Evolutionary conservation across 2,329 filamentous ascomycete genomes (phyloP), one percentile per base, ranked within the genome.

Genomic region (Phaeophleospora eucalypticola): DNA sequence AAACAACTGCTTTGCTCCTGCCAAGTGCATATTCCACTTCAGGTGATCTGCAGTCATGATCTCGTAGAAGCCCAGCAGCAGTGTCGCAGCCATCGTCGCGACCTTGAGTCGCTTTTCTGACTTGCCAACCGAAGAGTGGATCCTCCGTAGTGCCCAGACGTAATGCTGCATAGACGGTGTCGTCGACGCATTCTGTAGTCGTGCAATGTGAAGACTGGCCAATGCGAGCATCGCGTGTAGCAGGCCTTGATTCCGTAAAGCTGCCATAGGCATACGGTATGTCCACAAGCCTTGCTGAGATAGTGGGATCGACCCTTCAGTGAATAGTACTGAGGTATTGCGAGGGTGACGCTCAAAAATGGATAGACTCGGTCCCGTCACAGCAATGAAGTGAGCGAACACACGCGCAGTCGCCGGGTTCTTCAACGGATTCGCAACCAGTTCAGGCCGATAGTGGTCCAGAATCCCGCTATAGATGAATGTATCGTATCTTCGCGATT

Each of bases 1-100:
- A 19, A 97, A 77, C 21, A 97, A 76, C 53, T 90, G 85, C 34
- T 85, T 83, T 8, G 89, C 87, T 10, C 93, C 93, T 39, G 87
- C 81, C 32, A 97, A 74, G 68, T 97, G 93, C 52, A 87, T 91
- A 61, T 87, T 93, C 93, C 93, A 98, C 65, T 95, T 95, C 45
- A 86, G 83, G 60, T 97, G 91, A 57, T 98, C 91, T 17, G 89
- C 91, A 29, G 86, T 86, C 83, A 91, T 93, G 15, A 96, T 87
- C 65, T 97, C 93, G 61, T 95, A 97, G 65, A 89, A 97, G 0
- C 84, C 88, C 6, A 98, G 76, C 6, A 97, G 72, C 29, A 96
- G 73, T 0, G 88, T 89, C 2, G 90, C 89, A 6, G 90, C 91
- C n/a, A 97, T 72, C 0, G 89, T 96, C 1, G 87, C 82, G 7